Evolutionary conservation across 148 eudicot species (phyloP), one percentile per base, ranked within the genome.

Genomic region (Agrostemma githago): DNA sequence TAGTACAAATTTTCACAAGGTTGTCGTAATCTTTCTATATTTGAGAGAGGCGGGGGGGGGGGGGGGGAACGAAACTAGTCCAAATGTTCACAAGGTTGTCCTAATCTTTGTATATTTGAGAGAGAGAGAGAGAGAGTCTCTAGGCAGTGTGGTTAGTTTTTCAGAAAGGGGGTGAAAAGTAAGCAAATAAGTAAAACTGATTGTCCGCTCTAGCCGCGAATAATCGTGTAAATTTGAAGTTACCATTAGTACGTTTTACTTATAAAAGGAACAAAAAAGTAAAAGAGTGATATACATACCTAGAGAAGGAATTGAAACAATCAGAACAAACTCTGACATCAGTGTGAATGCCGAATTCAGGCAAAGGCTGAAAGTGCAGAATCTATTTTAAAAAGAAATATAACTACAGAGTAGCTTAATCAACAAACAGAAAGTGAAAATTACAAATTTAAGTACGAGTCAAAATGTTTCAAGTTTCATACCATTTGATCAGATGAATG

Each of bases 401-500:
- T n/a, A n/a, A 48, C 16, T 4, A 51, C 4, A 15, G 56, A 51
- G 56, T 43, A 14, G 66, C 64, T 66, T 34, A 75, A 73, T 72
- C 68, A 51, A 62, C 19, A 19, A 83, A 2, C 19, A 58, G 41
- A 38, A 20, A 6, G 0, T 46, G 8, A 57, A 59, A 19, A 41
- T 8, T 40, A 54, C 6, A 15, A 8, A 67, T 5, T 6, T 16
- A 42, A 60, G 3, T 59, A 65, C 1, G 38, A 44, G 16, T 15
- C 6, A 6, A 70, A 54, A 62, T 43, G 62, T 75, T 66, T 69
- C 61, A 46, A 61, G 54, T 53, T 43, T 65, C 83, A 53, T 88
- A 90, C 98, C 99, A 89, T 90, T 70, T 90, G 97, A 85, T 83
- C 73, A 34, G 96, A 82, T 38, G 99, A 95, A 81, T 95, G 99